These are phyloP conservation scores for Glycine latifolia DNA, from an alignment of 306 rosid genomes.

Conservation along the genomic window DNA sequence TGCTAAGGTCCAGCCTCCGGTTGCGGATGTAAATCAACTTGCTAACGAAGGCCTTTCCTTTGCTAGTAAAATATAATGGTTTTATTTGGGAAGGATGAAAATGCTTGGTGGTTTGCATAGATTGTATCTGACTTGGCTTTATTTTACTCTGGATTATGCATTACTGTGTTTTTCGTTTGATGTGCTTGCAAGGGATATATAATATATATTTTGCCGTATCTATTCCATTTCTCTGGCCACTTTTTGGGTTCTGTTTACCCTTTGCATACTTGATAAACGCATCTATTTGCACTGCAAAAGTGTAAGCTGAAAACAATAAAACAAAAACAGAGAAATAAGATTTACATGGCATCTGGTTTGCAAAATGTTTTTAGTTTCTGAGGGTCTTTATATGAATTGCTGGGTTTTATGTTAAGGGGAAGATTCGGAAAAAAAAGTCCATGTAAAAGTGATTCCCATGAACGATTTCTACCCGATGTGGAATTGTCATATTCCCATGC, in stretches of 20 bases:
- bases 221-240: neutral
- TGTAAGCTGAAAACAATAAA: neutral
- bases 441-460: neutral
- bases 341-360: neutral
- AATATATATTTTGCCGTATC: neutral
- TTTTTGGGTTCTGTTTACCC: neutral
- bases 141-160: conserved; percentile 8
- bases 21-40: conserved; percentile 64
- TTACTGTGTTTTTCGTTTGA: neutral
- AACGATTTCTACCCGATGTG: neutral
- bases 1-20: conserved; percentile 79
- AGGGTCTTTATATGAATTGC: no score
- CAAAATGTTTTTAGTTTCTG: neutral
- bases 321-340: neutral
- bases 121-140: conserved; percentile 23
- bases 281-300: neutral
- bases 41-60: conserved; percentile 82
- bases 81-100: conserved; percentile 20
- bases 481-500: neutral
- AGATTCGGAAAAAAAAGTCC: no score
- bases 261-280: neutral
- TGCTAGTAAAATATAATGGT: conserved; percentile 68
- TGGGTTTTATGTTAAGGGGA: no score
- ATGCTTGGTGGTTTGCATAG: conserved; percentile 38
- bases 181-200: conserved; percentile 14